phyloP scores from a whole-genome alignment of 169 alveolate genomes.

The Plasmodium yoelii region DNA sequence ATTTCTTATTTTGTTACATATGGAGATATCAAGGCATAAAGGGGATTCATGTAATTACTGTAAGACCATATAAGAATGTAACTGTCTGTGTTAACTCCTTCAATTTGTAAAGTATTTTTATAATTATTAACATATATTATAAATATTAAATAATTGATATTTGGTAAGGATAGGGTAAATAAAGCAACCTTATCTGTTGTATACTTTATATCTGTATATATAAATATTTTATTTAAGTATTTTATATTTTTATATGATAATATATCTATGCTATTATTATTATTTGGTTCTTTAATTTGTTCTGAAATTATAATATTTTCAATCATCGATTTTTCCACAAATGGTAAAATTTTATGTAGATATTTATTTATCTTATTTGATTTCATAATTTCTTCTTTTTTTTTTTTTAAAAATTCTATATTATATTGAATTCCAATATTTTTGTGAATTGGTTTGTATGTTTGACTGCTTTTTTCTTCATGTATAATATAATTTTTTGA shows the following conservation, averaged over 20 bases:
- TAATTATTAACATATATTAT: constrained; percentile 50
- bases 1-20: constrained; percentile 25
- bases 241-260: constrained; percentile 42
- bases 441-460: constrained; percentile 48
- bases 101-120: constrained; percentile 55
- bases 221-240: constrained; percentile 69
- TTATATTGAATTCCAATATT: constrained; percentile 62
- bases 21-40: constrained; percentile 71
- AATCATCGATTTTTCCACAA: constrained; percentile 50
- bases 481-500: constrained; percentile 59
- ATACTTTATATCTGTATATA: constrained; percentile 72
- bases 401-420: constrained; percentile 62
- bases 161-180: constrained; percentile 30
- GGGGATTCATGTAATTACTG: constrained; percentile 53
- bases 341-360: constrained; percentile 57
- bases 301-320: constrained; percentile 45
- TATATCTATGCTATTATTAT: constrained; percentile 23
- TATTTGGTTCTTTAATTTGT: constrained; percentile 19
- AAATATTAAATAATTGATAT: constrained; percentile 61
- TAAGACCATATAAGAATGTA: constrained; percentile 72
- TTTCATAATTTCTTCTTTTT: constrained; percentile 65
- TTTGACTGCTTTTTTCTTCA: constrained; percentile 41
- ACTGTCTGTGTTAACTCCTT: constrained; percentile 74
- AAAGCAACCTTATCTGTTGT: constrained; percentile 69
- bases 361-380: constrained; percentile 44